Evolutionary conservation across 108 stramenopile genomes (phyloP).

Genomic region (Discostella pseudostelligera): DNA sequence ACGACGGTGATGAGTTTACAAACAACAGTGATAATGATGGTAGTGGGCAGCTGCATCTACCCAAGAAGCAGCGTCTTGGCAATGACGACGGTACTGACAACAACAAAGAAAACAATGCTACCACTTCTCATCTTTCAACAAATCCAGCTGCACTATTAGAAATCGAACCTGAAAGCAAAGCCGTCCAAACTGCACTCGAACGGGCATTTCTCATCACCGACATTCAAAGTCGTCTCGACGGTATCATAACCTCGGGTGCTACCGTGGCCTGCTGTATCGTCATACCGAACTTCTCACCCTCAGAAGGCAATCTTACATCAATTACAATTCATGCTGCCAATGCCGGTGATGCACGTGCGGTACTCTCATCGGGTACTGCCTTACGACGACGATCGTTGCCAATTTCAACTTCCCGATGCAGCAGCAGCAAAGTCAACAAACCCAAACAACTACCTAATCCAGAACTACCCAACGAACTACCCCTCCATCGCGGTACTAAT

Average conservation of each 20-base stretch:
- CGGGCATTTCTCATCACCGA: slow-evolving; percentile 93
- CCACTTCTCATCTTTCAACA: background rate
- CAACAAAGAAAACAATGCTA: slow-evolving; percentile 21
- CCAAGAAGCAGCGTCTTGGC: slow-evolving; percentile 11
- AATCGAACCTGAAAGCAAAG: slow-evolving; percentile 16
- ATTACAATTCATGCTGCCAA: slow-evolving; percentile 86
- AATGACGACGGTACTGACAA: slow-evolving; percentile 5
- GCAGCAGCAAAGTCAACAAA: background rate
- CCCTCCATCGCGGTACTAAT: background rate
- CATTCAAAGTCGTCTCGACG: slow-evolving; percentile 69
- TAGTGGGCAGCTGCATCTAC: background rate
- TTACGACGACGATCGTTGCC: background rate
- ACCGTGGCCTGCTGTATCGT: slow-evolving; percentile 93
- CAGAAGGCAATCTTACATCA: slow-evolving; percentile 8
- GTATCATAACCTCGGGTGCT: slow-evolving; percentile 85
- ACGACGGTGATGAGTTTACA: background rate
- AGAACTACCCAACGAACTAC: too few species aligned
- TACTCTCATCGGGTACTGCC: slow-evolving; percentile 56
- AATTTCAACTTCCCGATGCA: too few species aligned
- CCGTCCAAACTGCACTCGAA: slow-evolving; percentile 58
- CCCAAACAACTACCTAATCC: background rate
- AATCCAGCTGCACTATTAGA: background rate
- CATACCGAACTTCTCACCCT: slow-evolving; percentile 27
- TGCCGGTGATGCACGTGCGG: slow-evolving; percentile 93
- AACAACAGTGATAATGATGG: slow-evolving; percentile 18